A percentile compares a stretch with the other conserved stretches of the same genome.
These are phyloP conservation scores for Penicillium psychrofluorescens DNA, from an alignment of 495 filamentous ascomycete species.

Conservation along the genomic window DNA sequence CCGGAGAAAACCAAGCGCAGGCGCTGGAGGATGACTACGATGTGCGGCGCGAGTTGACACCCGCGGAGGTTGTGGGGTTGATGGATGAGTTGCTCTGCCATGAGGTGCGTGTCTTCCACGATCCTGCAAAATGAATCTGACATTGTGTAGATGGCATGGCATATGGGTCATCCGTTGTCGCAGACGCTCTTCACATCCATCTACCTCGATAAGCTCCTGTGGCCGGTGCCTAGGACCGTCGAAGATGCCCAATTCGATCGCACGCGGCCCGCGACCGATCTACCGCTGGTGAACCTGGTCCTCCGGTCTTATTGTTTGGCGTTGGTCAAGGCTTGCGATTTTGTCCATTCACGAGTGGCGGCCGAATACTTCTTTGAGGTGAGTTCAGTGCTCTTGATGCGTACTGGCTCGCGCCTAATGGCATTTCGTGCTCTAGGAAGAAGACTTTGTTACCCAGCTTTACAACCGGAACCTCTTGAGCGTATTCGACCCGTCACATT, in stretches of 20 bases:
- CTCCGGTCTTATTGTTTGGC: conserved; percentile 82
- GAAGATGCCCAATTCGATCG: conserved; percentile 62
- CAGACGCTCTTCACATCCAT: conserved; percentile 93
- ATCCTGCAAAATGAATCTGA: conserved; percentile 9
- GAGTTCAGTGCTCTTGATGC: conserved; percentile 4
- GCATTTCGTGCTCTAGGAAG: conserved; percentile 53
- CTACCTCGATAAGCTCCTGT: conserved; percentile 80
- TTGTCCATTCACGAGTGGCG: conserved; percentile 66
- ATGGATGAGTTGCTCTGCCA: conserved; percentile 90
- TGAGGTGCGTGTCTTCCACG: conserved; percentile 50
- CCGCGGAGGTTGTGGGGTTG: conserved; percentile 80
- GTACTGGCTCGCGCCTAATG: not conserved
- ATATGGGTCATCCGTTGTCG: conserved; percentile 86
- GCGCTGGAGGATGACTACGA: conserved; percentile 80
- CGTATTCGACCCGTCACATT: conserved; percentile 46
- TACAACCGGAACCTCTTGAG: conserved; percentile 74
- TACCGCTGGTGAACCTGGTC: conserved; percentile 54
- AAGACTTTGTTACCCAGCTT: conserved; percentile 88
- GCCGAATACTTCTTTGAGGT: conserved; percentile 86
- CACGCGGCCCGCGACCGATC: conserved; percentile 22
- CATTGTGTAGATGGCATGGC: conserved; percentile 79
- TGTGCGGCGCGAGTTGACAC: conserved; percentile 56
- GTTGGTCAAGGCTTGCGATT: conserved; percentile 73
- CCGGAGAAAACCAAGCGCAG: conserved; percentile 55
- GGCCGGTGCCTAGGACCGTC: conserved; percentile 57